Conservation (phyloP, 2,329 filamentous ascomycete genomes). For the Sarocladiaceae sp. region DNA sequence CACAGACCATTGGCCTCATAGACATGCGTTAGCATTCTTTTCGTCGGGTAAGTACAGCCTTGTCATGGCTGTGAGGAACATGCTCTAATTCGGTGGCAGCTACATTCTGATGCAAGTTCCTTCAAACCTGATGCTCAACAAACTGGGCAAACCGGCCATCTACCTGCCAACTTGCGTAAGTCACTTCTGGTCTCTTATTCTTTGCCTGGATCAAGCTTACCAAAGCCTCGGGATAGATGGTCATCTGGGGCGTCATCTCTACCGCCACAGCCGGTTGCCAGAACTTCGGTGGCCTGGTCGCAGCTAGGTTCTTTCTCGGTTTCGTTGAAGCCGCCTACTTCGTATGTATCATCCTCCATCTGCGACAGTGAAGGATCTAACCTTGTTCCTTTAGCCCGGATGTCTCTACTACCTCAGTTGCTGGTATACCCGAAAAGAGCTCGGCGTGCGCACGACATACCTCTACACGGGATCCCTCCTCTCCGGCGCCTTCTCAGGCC, state of each 20-base stretch:
- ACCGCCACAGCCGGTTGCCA: slow-evolving; percentile 28
- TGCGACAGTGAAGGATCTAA: background rate
- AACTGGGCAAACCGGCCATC: slow-evolving; percentile 40
- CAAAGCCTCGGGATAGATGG: slow-evolving; percentile 28
- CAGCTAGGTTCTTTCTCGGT: slow-evolving; percentile 30
- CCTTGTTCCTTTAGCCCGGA: slow-evolving; percentile 33
- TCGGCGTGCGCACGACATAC: slow-evolving; percentile 58
- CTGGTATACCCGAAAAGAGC: slow-evolving; percentile 66
- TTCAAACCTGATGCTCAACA: slow-evolving; percentile 45
- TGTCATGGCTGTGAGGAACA: background rate
- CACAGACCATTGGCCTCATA: slow-evolving; percentile 14
- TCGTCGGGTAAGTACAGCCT: slow-evolving; percentile 33
- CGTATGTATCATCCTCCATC: slow-evolving; percentile 20
- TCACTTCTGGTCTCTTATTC: slow-evolving; percentile 6
- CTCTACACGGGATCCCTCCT: slow-evolving; percentile 64
- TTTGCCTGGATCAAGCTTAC: background rate
- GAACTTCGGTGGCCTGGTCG: slow-evolving; percentile 26
- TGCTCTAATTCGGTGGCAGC: background rate
- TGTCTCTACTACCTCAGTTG: slow-evolving; percentile 57
- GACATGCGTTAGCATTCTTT: slow-evolving; percentile 44
- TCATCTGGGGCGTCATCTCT: slow-evolving; percentile 43
- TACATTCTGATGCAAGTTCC: slow-evolving; percentile 46
- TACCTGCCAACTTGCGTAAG: slow-evolving; percentile 39
- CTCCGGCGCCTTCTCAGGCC: slow-evolving; percentile 64
- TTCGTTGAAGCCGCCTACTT: slow-evolving; percentile 35